A percentile compares a stretch with the other conserved stretches of the same genome.
phyloP scores from a whole-genome alignment of 2,329 filamentous ascomycete species.

The Aspergillus sp. region DNA sequence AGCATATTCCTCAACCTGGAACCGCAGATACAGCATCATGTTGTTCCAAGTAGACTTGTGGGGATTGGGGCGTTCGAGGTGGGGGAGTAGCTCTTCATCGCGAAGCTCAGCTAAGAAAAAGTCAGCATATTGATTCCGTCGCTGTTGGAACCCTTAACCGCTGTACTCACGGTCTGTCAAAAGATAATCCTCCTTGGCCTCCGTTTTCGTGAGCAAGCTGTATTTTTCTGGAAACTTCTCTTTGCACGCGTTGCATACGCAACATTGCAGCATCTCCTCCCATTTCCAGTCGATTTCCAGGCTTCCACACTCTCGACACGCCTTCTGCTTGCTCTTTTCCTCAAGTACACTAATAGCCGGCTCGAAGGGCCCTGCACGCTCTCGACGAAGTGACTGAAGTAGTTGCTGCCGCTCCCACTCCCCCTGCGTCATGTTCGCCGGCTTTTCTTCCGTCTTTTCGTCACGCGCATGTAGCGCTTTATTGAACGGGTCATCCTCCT shows the following conservation, averaged over 20 bases:
- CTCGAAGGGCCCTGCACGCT: constrained; percentile 76
- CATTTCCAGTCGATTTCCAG: constrained; percentile 92
- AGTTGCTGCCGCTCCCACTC: constrained; percentile 87
- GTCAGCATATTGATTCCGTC: constrained; percentile 4
- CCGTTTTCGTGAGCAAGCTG: constrained; percentile 90
- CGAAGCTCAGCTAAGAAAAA: constrained; percentile 65
- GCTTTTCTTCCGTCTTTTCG: constrained; percentile 55
- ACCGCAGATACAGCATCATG: constrained; percentile 96
- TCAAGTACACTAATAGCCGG: constrained; percentile 71
- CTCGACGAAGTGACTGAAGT: constrained; percentile 60
- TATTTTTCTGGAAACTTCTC: constrained; percentile 88
- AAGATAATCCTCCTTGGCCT: constrained; percentile 90
- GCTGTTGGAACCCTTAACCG: too few species aligned
- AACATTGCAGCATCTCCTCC: constrained; percentile 71
- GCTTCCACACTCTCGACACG: constrained; percentile 73
- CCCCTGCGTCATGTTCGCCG: constrained; percentile 76
- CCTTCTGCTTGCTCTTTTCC: constrained; percentile 57
- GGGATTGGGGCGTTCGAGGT: constrained; percentile 82
- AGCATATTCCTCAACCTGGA: constrained; percentile 90
- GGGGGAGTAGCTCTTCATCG: constrained; percentile 76
- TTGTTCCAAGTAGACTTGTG: constrained; percentile 95
- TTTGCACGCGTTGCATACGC: constrained; percentile 76
- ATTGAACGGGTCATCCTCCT: constrained; percentile 85
- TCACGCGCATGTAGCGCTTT: constrained; percentile 57
- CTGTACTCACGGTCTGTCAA: constrained; percentile 69